Evolutionary conservation across 2,329 filamentous ascomycete species (phyloP), one percentile per base, ranked within the genome.

Genomic region (Cryphonectria radicalis): DNA sequence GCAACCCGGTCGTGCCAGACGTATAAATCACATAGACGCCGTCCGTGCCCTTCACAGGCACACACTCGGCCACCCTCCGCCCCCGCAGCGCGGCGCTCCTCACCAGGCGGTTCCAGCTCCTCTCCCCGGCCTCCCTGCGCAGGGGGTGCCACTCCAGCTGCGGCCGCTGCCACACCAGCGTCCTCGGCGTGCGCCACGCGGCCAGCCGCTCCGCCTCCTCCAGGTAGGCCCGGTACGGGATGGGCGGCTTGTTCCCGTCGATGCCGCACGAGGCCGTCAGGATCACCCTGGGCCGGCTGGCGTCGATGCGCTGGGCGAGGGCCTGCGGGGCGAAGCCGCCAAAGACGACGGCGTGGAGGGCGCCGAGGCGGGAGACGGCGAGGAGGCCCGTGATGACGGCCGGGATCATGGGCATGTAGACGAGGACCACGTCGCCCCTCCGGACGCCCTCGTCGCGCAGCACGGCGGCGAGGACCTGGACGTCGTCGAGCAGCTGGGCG

Each of bases 391-490:
- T 90, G n/a, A 97, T 80, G 1, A 94, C 93, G 0, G 93, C 91
- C 0, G 95, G 95, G 60, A 98, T 93, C 95, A 98, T 98, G 69
- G 95, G 95, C 95, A 98, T 92, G 81, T 98, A 98, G 40, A 98
- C 88, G 74, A 98, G 86, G 7, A 98, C 93, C 0, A 96, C 92
- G 82, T 98, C 93, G 1, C 95, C 94, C 80, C 89, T 93, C 75
- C 86, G 86, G 6, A 98, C 92, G 0, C 94, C 94, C 76, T 95
- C 91, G 79, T 96, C 93, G 69, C 91, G 84, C 77, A 98, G 81
- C 1, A 94, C 94, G 0, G 93, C 94, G 0, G 95, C 94, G 66
- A 97, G 87, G 6, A 90, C 88, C 80, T 95, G 91, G 1, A 98
- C 93, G 78, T 97, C 93, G 11, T 90, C 85, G 37, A 96, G 87